Percentiles rank a stretch among this genome's conserved stretches.
These are phyloP conservation scores for Xylariaceae sp. DNA, from an alignment of 2,329 filamentous ascomycete genomes.

Conservation along the genomic window DNA sequence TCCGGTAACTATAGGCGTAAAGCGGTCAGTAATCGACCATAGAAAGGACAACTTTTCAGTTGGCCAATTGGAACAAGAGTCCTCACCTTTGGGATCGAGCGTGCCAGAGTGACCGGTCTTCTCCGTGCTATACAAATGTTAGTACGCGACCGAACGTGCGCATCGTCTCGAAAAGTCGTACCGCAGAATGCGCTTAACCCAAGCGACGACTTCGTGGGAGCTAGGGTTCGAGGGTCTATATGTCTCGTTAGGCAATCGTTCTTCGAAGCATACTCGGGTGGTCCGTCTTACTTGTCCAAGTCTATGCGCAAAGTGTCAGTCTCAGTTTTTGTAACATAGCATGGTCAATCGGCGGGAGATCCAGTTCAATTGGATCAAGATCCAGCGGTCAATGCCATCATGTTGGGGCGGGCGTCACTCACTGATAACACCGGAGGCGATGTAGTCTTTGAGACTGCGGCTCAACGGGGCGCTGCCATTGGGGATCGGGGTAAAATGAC, in stretches of 20 bases:
- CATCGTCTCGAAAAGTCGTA: constrained; percentile 3
- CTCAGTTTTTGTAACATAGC: neutral
- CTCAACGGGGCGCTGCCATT: constrained; percentile 86
- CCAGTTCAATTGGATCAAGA: neutral
- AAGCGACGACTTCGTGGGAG: constrained; percentile 97
- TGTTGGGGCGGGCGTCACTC: constrained; percentile 2
- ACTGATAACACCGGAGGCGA: constrained; percentile 97
- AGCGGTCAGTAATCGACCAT: constrained; percentile 36
- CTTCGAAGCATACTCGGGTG: neutral
- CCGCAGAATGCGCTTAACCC: constrained; percentile 79
- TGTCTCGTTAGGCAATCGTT: constrained; percentile 39
- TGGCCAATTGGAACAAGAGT: neutral
- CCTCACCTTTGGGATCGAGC: constrained; percentile 53
- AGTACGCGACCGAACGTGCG: constrained; percentile 1
- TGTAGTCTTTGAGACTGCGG: constrained; percentile 94
- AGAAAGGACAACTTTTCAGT: neutral
- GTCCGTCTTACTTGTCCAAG: constrained; percentile 17
- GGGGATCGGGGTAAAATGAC: constrained; percentile 95
- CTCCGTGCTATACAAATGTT: constrained; percentile 57
- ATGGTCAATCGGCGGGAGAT: neutral
- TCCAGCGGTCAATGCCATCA: neutral
- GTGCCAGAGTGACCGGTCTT: constrained; percentile 99
- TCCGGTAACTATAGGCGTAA: constrained; percentile 62
- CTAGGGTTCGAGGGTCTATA: constrained; percentile 97
- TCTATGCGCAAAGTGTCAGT: constrained; percentile 13